Evolutionary conservation across 352 stramenopile genomes (phyloP).

Genomic region (Nothophytophthora sp.): DNA sequence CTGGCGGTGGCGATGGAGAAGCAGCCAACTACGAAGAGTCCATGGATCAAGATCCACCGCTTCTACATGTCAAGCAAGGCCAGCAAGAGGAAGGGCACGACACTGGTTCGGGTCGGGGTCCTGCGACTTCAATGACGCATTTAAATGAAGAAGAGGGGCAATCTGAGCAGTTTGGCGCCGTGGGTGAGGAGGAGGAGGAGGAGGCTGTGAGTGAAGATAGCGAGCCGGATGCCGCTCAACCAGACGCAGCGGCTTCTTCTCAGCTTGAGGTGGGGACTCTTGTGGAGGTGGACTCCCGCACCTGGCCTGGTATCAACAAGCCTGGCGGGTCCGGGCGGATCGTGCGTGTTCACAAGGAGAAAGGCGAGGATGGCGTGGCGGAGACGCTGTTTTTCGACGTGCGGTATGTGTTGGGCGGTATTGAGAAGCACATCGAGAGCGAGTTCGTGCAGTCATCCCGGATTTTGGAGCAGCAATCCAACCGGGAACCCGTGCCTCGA

Average conservation of each 20-base stretch:
- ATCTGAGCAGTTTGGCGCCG: neutral
- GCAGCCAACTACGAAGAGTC: no score
- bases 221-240: neutral
- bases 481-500: constrained; percentile 39
- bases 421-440: constrained; percentile 71
- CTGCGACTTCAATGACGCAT: no score
- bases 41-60: no score
- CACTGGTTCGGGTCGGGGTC: no score
- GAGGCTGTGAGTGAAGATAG: neutral
- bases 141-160: neutral
- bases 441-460: constrained; percentile 63
- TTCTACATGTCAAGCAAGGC: no score
- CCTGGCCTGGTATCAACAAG: constrained; percentile 90
- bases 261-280: constrained; percentile 43
- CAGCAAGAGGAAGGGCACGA: no score
- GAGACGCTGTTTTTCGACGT: constrained; percentile 77
- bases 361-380: constrained; percentile 4
- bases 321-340: constrained; percentile 69
- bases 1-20: no score
- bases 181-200: neutral
- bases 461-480: constrained; percentile 39
- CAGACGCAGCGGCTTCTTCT: neutral
- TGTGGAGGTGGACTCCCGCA: constrained; percentile 70
- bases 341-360: constrained; percentile 40
- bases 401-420: constrained; percentile 78